Evolutionary conservation across 345 rosid species (phyloP).

Genomic region (Excoecaria cochinchinensis): DNA sequence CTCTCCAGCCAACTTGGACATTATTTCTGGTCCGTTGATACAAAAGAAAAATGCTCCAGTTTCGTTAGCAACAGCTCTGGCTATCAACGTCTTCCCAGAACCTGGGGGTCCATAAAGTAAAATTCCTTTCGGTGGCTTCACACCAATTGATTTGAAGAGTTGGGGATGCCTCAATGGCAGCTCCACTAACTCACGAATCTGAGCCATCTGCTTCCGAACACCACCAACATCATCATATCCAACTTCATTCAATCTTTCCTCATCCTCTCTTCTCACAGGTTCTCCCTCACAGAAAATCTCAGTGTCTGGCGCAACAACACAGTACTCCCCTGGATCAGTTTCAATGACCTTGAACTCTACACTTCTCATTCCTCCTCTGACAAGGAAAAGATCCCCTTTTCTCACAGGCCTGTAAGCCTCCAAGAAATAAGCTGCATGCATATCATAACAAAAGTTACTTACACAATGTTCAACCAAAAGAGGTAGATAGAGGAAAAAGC

Average conservation of each 20-base stretch:
- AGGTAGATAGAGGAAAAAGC: not conserved
- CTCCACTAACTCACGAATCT: conserved; percentile 72
- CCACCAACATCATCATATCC: conserved; percentile 86
- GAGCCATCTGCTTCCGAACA: conserved; percentile 73
- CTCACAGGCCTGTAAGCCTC: conserved; percentile 69
- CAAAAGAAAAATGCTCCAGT: conserved; percentile 73
- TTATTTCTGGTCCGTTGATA: conserved; percentile 70
- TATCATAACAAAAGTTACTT: not conserved
- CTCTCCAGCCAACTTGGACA: conserved; percentile 78
- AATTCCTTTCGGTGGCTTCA: conserved; percentile 71
- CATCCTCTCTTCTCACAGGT: conserved; percentile 65
- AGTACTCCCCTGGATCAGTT: conserved; percentile 58
- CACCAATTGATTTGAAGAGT: conserved; percentile 70
- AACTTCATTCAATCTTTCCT: conserved; percentile 62
- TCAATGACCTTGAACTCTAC: conserved; percentile 64
- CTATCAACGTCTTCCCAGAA: conserved; percentile 53
- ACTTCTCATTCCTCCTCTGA: conserved; percentile 73
- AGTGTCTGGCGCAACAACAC: conserved; percentile 74
- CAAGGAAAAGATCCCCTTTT: conserved; percentile 66
- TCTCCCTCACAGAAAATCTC: conserved; percentile 77
- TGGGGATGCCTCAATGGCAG: conserved; percentile 70
- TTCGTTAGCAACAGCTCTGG: conserved; percentile 72
- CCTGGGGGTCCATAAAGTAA: conserved; percentile 47
- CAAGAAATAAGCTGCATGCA: conserved; percentile 54
- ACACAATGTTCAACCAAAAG: not conserved